phyloP scores from a whole-genome alignment of 495 filamentous ascomycete genomes.

The Barbatosphaeria neglecta region DNA sequence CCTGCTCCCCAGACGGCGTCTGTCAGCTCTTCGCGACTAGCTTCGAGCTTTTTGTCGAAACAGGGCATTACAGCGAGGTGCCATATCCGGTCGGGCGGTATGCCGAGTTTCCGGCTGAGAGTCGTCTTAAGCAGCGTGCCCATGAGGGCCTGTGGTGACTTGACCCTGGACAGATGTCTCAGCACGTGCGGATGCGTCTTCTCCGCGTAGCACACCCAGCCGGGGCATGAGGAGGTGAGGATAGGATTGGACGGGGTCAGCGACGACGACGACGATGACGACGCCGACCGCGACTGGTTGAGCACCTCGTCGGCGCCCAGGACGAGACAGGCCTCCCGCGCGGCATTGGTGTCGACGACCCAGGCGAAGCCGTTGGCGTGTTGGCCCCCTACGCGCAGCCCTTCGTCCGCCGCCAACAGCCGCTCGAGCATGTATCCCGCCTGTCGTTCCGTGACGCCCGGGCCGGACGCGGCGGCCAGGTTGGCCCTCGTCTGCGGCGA shows the following conservation, averaged over 20 bases:
- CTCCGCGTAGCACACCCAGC: constrained; percentile 98
- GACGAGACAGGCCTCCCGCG: constrained; percentile 65
- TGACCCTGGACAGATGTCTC: constrained; percentile 80
- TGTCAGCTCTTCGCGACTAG: constrained; percentile 84
- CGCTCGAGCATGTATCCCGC: constrained; percentile 75
- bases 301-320: constrained; percentile 71
- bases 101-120: constrained; percentile 54
- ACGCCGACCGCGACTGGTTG: constrained; percentile 4
- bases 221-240: constrained; percentile 83
- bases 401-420: constrained; percentile 58
- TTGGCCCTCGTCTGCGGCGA: constrained; percentile 83
- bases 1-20: constrained; percentile 64
- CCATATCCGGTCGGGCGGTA: constrained; percentile 76
- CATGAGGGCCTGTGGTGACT: constrained; percentile 85
- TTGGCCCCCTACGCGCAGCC: constrained; percentile 54
- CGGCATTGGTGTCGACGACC: constrained; percentile 75
- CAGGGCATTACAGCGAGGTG: constrained; percentile 94
- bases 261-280: constrained; percentile 5
- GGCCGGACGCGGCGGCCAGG: constrained; percentile 71
- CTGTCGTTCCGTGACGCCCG: constrained; percentile 56
- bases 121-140: constrained; percentile 83
- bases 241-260: constrained; percentile 49
- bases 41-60: constrained; percentile 98
- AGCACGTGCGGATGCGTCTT: constrained; percentile 91
- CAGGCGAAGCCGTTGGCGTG: constrained; percentile 70